A percentile compares a stretch with the other conserved stretches of the same genome.
These are phyloP conservation scores for Ceratobasidium sp. DNA, from an alignment of 1,284 basidiomycete genomes.

Conservation along the genomic window DNA sequence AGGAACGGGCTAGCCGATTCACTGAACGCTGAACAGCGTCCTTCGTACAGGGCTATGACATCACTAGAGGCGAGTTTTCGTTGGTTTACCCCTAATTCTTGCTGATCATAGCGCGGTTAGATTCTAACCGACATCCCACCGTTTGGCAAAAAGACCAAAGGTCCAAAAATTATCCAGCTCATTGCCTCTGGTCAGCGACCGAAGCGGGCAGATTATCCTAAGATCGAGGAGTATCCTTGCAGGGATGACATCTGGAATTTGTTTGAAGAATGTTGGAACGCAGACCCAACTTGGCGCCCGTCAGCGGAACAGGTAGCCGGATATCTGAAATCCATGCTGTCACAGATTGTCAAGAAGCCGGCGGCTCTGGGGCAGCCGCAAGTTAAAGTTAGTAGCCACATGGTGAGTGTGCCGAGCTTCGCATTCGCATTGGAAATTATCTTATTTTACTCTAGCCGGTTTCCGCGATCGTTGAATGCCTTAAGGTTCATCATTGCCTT, in stretches of 20 bases:
- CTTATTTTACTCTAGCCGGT: not conserved
- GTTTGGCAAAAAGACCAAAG: constrained; percentile 21
- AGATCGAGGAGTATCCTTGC: constrained; percentile 21
- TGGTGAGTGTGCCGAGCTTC: not conserved
- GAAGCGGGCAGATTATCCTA: constrained; percentile 11
- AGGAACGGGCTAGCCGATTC: not conserved
- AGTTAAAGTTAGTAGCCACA: not conserved
- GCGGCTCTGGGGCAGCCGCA: not conserved
- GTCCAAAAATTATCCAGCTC: constrained; percentile 3
- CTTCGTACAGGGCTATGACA: constrained; percentile 33
- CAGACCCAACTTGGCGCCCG: constrained; percentile 15
- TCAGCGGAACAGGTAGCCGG: not conserved
- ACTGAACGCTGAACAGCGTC: not conserved
- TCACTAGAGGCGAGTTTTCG: constrained; percentile 2
- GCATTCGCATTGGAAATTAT: not conserved
- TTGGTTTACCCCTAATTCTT: not conserved
- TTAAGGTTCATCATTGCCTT: not conserved
- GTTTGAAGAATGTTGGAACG: constrained; percentile 25
- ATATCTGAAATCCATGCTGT: not conserved
- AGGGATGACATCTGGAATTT: constrained; percentile 26
- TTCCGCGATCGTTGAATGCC: not conserved
- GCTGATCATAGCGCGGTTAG: constrained; percentile 4
- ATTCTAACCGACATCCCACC: constrained; percentile 37
- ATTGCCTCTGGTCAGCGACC: not conserved
- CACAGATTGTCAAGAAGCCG: not conserved